A percentile compares a stretch with the other conserved stretches of the same genome.
Evolutionary conservation across 2,329 filamentous ascomycete genomes (phyloP).

Genomic region (Ceratocystiopsis minuta): DNA sequence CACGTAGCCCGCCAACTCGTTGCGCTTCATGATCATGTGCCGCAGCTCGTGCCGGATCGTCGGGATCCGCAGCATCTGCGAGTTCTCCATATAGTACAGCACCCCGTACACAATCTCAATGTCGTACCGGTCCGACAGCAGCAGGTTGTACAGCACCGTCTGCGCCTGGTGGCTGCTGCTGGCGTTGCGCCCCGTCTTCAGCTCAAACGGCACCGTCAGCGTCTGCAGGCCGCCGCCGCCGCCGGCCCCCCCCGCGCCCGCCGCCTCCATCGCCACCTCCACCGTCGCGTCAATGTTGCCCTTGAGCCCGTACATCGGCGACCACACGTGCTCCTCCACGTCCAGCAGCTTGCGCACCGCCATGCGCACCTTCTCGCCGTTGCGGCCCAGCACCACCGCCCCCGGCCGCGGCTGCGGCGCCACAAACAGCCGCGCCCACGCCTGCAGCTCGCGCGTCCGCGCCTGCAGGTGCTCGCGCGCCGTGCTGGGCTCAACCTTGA

Average conservation of each 20-base stretch:
- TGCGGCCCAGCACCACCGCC: conserved; percentile 61
- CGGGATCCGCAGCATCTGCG: conserved; percentile 69
- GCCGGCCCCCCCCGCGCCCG: too few species aligned
- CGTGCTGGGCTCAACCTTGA: conserved; percentile 54
- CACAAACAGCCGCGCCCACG: conserved; percentile 74
- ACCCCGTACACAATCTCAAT: conserved; percentile 80
- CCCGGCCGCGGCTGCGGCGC: conserved; percentile 47
- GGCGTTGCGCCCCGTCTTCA: conserved; percentile 81
- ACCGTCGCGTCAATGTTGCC: conserved; percentile 96
- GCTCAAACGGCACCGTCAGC: conserved; percentile 78
- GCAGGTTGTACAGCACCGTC: conserved; percentile 80
- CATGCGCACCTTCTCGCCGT: conserved; percentile 59
- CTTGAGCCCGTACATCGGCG: conserved; percentile 90
- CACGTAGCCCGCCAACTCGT: conserved; percentile 71
- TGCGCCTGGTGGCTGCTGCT: conserved; percentile 77
- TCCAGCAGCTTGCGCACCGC: conserved; percentile 87
- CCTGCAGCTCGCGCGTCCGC: conserved; percentile 64
- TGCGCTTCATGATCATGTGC: conserved; percentile 94
- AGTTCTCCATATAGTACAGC: conserved; percentile 87
- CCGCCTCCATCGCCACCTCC: conserved; percentile 49
- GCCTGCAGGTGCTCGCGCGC: conserved; percentile 65
- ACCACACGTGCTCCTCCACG: conserved; percentile 97
- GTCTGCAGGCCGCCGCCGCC: conserved; percentile 30
- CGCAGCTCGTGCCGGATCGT: conserved; percentile 74
- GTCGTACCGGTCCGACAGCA: conserved; percentile 89